Conservation (phyloP, 192 early-diverging fungal genomes). For the Podila horticola region DNA sequence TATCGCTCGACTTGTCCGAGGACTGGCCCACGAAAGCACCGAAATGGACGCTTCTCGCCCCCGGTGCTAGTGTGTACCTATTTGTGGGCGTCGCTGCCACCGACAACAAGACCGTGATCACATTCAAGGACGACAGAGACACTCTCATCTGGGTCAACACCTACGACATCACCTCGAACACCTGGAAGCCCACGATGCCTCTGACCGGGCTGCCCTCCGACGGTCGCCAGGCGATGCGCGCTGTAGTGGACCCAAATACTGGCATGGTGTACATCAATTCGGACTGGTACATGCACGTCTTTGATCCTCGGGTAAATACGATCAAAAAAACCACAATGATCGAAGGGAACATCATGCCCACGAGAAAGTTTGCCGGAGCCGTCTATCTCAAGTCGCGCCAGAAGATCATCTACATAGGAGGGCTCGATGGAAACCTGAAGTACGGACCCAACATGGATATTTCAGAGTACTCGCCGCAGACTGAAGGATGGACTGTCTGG, state of each 20-base stretch:
- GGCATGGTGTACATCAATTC: slow-evolving; percentile 8
- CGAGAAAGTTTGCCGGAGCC: neutral
- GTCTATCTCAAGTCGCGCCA: neutral
- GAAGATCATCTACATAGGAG: slow-evolving; percentile 7
- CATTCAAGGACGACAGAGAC: neutral
- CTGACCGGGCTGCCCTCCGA: neutral
- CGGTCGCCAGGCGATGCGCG: slow-evolving; percentile 4
- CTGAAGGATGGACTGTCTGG: neutral
- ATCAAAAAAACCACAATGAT: neutral
- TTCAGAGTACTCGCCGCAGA: neutral
- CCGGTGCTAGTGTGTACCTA: neutral
- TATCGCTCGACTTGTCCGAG: neutral
- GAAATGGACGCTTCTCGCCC: neutral
- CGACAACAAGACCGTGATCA: slow-evolving; percentile 8
- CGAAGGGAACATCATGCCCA: neutral
- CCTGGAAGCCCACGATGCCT: neutral
- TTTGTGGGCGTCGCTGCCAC: slow-evolving; percentile 1
- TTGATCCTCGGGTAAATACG: neutral
- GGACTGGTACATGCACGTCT: neutral
- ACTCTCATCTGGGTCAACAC: neutral
- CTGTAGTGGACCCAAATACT: slow-evolving; percentile 9
- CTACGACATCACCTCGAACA: neutral
- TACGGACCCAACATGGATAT: neutral
- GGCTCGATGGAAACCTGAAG: neutral
- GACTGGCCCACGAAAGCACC: neutral